Conservation (phyloP, 129 eudicot genomes). For the Arctium lappa region DNA sequence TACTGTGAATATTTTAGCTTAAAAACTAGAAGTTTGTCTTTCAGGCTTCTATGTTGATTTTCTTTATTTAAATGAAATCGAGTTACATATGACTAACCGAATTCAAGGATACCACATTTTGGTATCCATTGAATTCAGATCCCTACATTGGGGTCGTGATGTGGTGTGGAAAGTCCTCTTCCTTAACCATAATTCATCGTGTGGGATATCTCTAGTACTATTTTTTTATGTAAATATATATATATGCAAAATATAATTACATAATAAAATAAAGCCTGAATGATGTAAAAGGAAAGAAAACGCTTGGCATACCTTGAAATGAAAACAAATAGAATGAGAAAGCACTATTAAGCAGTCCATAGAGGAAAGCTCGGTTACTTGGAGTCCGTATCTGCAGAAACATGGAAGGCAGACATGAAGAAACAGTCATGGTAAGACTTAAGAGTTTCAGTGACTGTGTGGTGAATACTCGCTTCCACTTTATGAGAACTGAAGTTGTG, state of each 20-base stretch:
- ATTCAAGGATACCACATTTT: too few relatives aligned
- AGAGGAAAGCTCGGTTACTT: constrained; percentile 55
- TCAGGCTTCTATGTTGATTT: not conserved
- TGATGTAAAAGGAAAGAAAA: not conserved
- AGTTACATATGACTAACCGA: too few relatives aligned
- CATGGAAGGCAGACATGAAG: constrained; percentile 79
- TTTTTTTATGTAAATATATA: not conserved
- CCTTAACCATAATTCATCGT: too few relatives aligned
- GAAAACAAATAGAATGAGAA: constrained; percentile 86
- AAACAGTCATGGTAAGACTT: constrained; percentile 69
- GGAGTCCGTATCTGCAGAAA: constrained; percentile 68
- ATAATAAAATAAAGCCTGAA: not conserved
- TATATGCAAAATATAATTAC: not conserved
- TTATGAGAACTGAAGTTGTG: constrained; percentile 67
- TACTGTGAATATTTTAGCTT: not conserved
- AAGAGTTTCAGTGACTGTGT: constrained; percentile 60
- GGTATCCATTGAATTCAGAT: too few relatives aligned
- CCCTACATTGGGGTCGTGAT: too few relatives aligned
- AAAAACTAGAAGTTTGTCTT: too few relatives aligned
- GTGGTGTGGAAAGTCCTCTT: too few relatives aligned
- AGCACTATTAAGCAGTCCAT: constrained; percentile 65
- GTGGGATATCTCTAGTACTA: not conserved
- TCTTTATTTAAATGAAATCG: too few relatives aligned
- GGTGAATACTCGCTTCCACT: constrained; percentile 82
- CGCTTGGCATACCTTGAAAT: constrained; percentile 66